Conservation (phyloP, 441 rosid species). For the Adansonia rubrostipa region DNA sequence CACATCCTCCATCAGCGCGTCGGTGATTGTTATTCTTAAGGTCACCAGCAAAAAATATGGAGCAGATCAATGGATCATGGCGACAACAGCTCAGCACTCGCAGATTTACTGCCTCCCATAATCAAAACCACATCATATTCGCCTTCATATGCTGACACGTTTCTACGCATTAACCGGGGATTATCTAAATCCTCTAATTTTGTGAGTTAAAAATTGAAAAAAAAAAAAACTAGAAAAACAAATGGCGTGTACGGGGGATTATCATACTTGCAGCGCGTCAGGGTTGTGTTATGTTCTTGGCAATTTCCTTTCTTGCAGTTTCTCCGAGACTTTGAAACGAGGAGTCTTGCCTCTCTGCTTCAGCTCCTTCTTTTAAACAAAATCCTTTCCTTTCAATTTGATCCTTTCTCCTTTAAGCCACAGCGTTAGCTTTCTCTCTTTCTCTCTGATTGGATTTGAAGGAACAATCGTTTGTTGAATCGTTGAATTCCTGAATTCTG, state of each 20-base stretch:
- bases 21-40: background rate
- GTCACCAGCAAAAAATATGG: background rate
- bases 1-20: background rate
- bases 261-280: slow-evolving; percentile 18
- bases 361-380: background rate
- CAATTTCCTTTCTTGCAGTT: slow-evolving; percentile 16
- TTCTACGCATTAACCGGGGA: too few species aligned
- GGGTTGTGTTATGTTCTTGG: background rate
- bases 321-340: background rate
- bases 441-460: slow-evolving; percentile 8
- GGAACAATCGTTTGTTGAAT: background rate
- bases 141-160: background rate
- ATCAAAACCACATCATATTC: background rate
- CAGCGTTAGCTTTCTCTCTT: background rate
- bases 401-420: background rate
- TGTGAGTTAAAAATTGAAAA: background rate
- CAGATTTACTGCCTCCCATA: background rate
- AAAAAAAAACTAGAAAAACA: background rate
- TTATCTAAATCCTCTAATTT: background rate
- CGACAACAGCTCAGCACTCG: slow-evolving; percentile 4
- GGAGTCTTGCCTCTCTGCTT: slow-evolving; percentile 7
- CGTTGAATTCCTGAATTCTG: background rate
- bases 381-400: background rate
- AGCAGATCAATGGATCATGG: background rate
- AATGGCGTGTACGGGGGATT: slow-evolving; percentile 6